Base-by-base conservation (phyloP, 2,329 filamentous ascomycete genomes). In the Aspergillus arachidicola region DNA sequence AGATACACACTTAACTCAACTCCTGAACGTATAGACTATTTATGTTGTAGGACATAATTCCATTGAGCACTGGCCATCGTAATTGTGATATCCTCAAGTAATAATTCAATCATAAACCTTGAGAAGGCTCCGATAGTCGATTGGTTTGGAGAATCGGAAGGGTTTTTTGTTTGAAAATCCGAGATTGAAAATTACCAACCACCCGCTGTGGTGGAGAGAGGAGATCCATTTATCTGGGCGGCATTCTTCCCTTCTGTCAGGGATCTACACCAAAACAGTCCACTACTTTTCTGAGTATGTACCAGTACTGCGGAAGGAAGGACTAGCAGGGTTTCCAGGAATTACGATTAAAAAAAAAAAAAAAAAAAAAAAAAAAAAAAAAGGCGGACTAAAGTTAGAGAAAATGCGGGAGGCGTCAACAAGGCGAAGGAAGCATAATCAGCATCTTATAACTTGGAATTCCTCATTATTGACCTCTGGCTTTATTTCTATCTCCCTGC, bases 171-270 rank as follows among this genome's bases (percentile, higher is more conserved):
- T 41, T 55, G 34, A 36, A 36, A 55, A 26, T 54, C 48, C 4
- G 55, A 58, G 57, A 61, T 23, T 64, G 63, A 65, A 66, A 67
- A 67, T 48, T 67, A 65, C 65, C 48, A 54, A 46, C 34, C 54
- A 28, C 28, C n/a, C 32, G n/a, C 3, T 36, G 55, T 54, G 45
- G 60, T 46, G 60, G 38, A 48, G 58, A 43, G 58, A 38, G 26
- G 57, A 54, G 57, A 62, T 50, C 64, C 53, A 58, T 58, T 48
- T 19, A 46, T 62, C 62, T 58, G 48, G 34, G 46, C 50, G 55
- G 62, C 64, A 66, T 66, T 64, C 60, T 58, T 68, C 43, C 58
- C 55, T 66, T 63, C 57, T 43, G 63, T 64, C 54, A 60, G 32
- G 59, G 67, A 69, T 69, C 68, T 62, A 56, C 64, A 64, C 43